Evolutionary conservation across 805 yeast genomes (phyloP).

Genomic region (Candida michaelii): DNA sequence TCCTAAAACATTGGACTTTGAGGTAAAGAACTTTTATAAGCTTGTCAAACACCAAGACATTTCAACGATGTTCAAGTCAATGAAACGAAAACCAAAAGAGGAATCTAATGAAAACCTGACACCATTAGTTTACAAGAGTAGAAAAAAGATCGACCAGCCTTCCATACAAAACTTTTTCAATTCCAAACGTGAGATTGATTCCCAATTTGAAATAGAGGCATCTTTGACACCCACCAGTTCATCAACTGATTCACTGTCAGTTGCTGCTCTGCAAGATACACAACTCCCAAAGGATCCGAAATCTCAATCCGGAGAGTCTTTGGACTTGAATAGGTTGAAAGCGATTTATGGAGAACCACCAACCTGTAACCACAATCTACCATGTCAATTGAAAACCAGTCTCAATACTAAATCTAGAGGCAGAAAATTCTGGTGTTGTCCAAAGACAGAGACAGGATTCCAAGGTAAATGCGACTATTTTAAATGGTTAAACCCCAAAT

Average conservation of each 20-base stretch:
- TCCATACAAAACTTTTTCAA: constrained; percentile 26
- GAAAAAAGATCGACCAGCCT: constrained; percentile 17
- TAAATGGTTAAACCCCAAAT: constrained; percentile 17
- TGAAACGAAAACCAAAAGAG: constrained; percentile 11
- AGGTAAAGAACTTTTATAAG: constrained; percentile 52
- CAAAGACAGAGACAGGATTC: constrained; percentile 12
- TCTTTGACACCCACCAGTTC: neutral
- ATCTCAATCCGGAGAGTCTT: neutral
- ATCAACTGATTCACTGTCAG: neutral
- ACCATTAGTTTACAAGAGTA: constrained; percentile 20
- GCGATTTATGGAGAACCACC: constrained; percentile 26
- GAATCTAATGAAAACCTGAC: constrained; percentile 10
- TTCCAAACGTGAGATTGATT: constrained; percentile 1
- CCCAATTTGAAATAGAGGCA: constrained; percentile 3
- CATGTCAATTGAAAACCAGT: constrained; percentile 30
- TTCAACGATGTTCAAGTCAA: constrained; percentile 25
- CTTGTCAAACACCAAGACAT: constrained; percentile 34
- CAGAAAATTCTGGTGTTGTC: constrained; percentile 34
- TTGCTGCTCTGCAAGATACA: neutral
- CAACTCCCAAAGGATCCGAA: neutral
- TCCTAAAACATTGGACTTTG: constrained; percentile 41
- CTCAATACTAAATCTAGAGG: constrained; percentile 25
- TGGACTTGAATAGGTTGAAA: neutral
- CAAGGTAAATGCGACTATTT: constrained; percentile 20
- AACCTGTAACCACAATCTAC: constrained; percentile 24